Conservation (phyloP, 148 eudicot species). For the Selenicereus undatus region DNA sequence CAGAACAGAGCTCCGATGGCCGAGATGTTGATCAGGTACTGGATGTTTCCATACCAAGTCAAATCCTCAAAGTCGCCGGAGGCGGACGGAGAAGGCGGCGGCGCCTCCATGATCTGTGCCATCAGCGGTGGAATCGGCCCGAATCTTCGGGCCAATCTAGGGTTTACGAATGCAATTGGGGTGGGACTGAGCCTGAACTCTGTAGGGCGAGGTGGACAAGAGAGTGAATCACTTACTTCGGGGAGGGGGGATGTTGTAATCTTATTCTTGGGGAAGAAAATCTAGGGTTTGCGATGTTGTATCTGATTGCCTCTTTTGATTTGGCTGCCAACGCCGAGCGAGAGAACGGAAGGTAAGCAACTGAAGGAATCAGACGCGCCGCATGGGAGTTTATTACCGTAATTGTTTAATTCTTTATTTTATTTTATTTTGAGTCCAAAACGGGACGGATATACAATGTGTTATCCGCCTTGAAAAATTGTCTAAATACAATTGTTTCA, state of each 20-base stretch:
- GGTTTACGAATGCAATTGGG: not conserved
- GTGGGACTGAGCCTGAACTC: not conserved
- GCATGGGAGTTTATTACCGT: too few relatives aligned
- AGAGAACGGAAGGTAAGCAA: too few relatives aligned
- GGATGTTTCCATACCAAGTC: constrained; percentile 90
- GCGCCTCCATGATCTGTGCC: constrained; percentile 26
- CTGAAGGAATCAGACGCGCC: too few relatives aligned
- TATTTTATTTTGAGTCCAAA: too few relatives aligned
- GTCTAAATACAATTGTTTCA: too few relatives aligned
- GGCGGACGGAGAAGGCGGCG: constrained; percentile 18
- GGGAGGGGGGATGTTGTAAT: not conserved
- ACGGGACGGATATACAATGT: too few relatives aligned
- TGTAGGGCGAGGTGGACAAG: not conserved
- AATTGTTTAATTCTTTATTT: too few relatives aligned
- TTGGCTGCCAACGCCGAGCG: not conserved
- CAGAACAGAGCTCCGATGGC: constrained; percentile 72
- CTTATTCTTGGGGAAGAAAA: not conserved
- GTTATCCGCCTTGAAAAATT: too few relatives aligned
- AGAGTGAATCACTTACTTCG: not conserved
- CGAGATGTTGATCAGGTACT: constrained; percentile 88
- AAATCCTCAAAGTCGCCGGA: constrained; percentile 27
- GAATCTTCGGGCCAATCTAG: not conserved
- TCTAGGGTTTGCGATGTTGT: not conserved
- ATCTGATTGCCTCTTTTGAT: not conserved
- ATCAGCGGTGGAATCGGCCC: not conserved